These are phyloP conservation scores for Vitis hybrid DNA, from an alignment of 177 flowering plant genomes.

Conservation along the genomic window DNA sequence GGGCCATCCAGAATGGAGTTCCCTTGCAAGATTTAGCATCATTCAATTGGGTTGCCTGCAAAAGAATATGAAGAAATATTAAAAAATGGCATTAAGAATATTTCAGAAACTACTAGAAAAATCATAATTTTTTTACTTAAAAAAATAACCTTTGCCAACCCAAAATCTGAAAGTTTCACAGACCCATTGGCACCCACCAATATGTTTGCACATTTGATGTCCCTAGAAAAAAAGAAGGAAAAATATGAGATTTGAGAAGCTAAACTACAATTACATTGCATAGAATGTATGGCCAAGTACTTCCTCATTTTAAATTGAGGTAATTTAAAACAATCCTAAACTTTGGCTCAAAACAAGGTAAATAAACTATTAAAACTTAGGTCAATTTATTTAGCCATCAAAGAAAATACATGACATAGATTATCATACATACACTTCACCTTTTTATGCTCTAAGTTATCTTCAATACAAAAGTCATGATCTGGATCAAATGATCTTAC, in stretches of 20 bases:
- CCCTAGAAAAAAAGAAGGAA: slow-evolving; percentile 43
- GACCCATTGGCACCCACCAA: slow-evolving; percentile 80
- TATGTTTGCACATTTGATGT: slow-evolving; percentile 94
- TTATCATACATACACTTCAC: too few relatives aligned
- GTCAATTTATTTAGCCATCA: too few relatives aligned
- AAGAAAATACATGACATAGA: too few relatives aligned
- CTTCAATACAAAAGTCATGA: too few relatives aligned
- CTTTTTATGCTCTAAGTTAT: too few relatives aligned
- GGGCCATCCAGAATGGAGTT: slow-evolving; percentile 19
- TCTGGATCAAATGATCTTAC: too few relatives aligned
- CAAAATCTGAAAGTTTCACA: slow-evolving; percentile 96
- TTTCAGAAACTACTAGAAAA: not conserved
- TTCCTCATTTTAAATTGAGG: too few relatives aligned
- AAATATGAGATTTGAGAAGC: slow-evolving; percentile 5
- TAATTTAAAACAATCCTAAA: too few relatives aligned
- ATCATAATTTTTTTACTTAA: not conserved
- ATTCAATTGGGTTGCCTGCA: slow-evolving; percentile 55
- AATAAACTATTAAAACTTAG: too few relatives aligned
- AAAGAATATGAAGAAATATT: slow-evolving; percentile 1
- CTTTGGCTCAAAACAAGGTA: too few relatives aligned
- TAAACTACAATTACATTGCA: not conserved
- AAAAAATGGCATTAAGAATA: slow-evolving; percentile 6
- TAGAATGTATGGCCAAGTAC: not conserved
- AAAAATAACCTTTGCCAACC: slow-evolving; percentile 77
- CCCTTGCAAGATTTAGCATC: slow-evolving; percentile 75